Conservation (phyloP, 1,284 basidiomycete species). For the Fistulina hepatica region DNA sequence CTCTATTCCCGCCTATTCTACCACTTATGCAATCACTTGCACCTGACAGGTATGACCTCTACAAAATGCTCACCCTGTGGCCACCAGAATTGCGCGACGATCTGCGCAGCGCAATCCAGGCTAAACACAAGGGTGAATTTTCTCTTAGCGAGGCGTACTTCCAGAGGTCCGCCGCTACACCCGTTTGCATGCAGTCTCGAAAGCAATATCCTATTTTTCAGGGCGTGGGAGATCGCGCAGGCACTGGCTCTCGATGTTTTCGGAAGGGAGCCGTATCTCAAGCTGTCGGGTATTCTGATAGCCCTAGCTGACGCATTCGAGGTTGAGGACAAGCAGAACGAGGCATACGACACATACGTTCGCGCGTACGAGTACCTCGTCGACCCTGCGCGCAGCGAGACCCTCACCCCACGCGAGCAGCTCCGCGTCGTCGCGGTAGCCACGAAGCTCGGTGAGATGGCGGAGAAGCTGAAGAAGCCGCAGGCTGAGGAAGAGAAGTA, state of each 20-base stretch:
- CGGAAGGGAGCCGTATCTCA: slow-evolving; percentile 46
- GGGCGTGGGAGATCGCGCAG: slow-evolving; percentile 52
- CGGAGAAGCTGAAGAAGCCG: slow-evolving; percentile 12
- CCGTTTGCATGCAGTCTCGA: neutral
- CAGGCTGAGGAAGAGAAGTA: slow-evolving; percentile 9
- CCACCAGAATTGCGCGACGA: slow-evolving; percentile 52
- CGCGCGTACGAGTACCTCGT: slow-evolving; percentile 31
- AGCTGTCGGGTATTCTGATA: slow-evolving; percentile 61
- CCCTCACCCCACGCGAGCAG: slow-evolving; percentile 33
- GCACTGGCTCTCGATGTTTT: slow-evolving; percentile 38
- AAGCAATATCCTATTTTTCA: slow-evolving; percentile 20
- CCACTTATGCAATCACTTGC: slow-evolving; percentile 4
- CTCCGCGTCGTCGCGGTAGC: slow-evolving; percentile 55
- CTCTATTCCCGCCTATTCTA: too few relatives aligned
- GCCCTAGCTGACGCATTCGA: slow-evolving; percentile 54
- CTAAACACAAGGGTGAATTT: slow-evolving; percentile 50
- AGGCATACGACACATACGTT: slow-evolving; percentile 43
- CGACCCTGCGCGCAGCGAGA: slow-evolving; percentile 15
- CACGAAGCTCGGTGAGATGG: slow-evolving; percentile 42
- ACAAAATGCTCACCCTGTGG: slow-evolving; percentile 52
- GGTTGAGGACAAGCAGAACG: slow-evolving; percentile 28
- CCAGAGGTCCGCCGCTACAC: slow-evolving; percentile 32
- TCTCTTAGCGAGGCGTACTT: slow-evolving; percentile 45
- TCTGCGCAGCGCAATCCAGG: slow-evolving; percentile 52
- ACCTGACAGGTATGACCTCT: slow-evolving; percentile 47